Evolutionary conservation across 257 asterid species (phyloP).

Genomic region (Solanum raphanifolium): DNA sequence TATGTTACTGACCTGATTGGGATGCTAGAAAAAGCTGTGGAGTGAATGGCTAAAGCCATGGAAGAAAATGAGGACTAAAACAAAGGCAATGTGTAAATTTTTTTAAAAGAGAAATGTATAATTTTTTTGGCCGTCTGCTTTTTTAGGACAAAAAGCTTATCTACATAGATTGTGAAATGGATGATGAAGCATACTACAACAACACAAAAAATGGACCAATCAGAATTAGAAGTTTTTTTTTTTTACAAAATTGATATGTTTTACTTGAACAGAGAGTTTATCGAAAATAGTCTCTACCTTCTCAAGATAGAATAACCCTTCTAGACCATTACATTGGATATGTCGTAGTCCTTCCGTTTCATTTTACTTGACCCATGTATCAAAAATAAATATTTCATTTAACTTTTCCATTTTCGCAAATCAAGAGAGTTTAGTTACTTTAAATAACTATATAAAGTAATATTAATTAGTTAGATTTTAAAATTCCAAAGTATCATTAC

Average conservation of each 20-base stretch:
- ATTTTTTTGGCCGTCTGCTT: background rate
- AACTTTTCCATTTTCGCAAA: background rate
- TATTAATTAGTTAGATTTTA: background rate
- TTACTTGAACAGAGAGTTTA: background rate
- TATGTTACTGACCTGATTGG: conserved; percentile 24
- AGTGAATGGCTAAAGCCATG: conserved; percentile 55
- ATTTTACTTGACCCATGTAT: background rate
- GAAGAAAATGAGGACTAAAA: background rate
- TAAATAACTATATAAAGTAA: background rate
- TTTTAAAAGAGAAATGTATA: background rate
- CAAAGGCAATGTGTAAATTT: background rate
- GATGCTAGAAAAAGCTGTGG: conserved; percentile 35
- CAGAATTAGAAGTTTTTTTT: background rate
- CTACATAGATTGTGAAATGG: conserved; percentile 13
- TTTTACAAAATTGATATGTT: background rate
- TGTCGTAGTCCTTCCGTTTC: background rate
- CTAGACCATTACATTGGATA: background rate
- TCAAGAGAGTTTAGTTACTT: background rate
- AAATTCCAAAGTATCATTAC: background rate
- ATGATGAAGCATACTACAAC: background rate
- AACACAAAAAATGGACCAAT: conserved; percentile 13
- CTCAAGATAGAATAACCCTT: background rate
- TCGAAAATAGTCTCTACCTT: background rate
- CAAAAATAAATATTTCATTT: too few species aligned
- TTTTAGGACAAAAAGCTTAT: conserved; percentile 17